A percentile compares a stretch with the other conserved stretches of the same genome.
Conservation (phyloP, 2,329 filamentous ascomycete genomes). For the Huntiella decipiens region DNA sequence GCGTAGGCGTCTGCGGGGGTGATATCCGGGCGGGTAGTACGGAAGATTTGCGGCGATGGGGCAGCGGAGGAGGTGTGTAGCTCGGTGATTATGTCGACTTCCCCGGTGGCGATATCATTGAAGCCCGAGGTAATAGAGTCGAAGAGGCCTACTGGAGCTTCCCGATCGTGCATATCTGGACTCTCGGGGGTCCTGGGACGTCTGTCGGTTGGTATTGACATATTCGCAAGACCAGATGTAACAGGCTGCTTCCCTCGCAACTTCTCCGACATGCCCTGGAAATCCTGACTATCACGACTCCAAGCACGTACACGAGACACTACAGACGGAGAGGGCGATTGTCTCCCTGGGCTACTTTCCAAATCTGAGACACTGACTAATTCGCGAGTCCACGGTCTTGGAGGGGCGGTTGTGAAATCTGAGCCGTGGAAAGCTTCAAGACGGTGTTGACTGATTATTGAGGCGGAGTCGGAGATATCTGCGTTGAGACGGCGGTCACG, state of each 20-base stretch:
- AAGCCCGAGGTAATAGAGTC: constrained; percentile 9
- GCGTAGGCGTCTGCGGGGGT: constrained; percentile 11
- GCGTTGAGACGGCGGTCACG: neutral
- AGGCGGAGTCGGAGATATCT: constrained; percentile 8
- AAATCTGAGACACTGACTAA: constrained; percentile 6
- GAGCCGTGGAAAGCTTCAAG: constrained; percentile 7
- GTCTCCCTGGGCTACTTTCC: neutral
- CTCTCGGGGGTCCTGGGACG: constrained; percentile 7
- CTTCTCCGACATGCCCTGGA: constrained; percentile 2
- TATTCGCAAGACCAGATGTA: neutral
- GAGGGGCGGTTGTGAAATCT: neutral
- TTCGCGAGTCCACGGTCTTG: constrained; percentile 7
- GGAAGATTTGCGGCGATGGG: constrained; percentile 11
- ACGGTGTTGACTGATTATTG: constrained; percentile 10
- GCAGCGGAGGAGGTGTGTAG: constrained; percentile 9
- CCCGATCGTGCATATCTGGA: neutral
- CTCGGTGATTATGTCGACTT: neutral
- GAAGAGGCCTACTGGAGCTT: neutral
- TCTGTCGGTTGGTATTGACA: neutral
- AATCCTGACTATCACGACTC: constrained; percentile 7
- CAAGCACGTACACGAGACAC: constrained; percentile 4
- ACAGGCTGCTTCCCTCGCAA: constrained; percentile 4
- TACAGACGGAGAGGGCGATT: constrained; percentile 5
- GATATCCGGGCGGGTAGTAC: constrained; percentile 10
- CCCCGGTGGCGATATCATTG: neutral